Base-by-base conservation (phyloP, 495 filamentous ascomycete species). In the Daldinia concentrica region DNA sequence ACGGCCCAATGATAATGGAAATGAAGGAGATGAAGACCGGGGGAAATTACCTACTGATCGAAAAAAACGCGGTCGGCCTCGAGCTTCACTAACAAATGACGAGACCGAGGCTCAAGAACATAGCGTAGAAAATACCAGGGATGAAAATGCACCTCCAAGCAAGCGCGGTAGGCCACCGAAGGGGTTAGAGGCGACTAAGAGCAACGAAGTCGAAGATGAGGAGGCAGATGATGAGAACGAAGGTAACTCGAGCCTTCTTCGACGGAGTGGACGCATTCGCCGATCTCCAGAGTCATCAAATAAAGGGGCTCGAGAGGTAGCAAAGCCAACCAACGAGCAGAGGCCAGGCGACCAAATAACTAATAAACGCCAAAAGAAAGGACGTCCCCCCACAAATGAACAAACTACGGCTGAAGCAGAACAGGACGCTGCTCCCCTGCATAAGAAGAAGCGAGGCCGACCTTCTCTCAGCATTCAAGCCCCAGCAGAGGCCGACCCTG, bases 171-270 rank as follows among this genome's bases (percentile, higher is more conserved):
- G 67, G 7, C 69, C 57, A 26, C 39, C 69, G 4, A 79, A 66
- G 52, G 64, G 52, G 54, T 34, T 51, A 3, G 34, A 65, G 22
- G 32, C 15, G 7, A 22, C 32, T 7, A 9, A 75, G 54, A 52
- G 68, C 36, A 58, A 48, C 24, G 51, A 56, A 66, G 56, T 45
- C 3, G 67, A 56, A 58, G 62, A 71, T 24, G 70, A 64, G 12
- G 72, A 74, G 34, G 65, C 71, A 22, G 66, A 74, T 27, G 73
- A 79, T 36, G 72, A 74, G 58, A 71, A 76, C n/a, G 76, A 77
- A 34, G 71, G 45, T 1, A 59, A 77, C 30, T 76, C 76, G 3
- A 76, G 73, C 19, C 48, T 76, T 59, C 68, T 74, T 17, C 62
- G 76, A 24, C 62, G 73, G 26, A 76, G 68, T 58, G 64, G 67